Percentiles rank a stretch among this genome's conserved stretches.
phyloP scores from a whole-genome alignment of 352 stramenopile species.

The Phytophthora capsici region DNA sequence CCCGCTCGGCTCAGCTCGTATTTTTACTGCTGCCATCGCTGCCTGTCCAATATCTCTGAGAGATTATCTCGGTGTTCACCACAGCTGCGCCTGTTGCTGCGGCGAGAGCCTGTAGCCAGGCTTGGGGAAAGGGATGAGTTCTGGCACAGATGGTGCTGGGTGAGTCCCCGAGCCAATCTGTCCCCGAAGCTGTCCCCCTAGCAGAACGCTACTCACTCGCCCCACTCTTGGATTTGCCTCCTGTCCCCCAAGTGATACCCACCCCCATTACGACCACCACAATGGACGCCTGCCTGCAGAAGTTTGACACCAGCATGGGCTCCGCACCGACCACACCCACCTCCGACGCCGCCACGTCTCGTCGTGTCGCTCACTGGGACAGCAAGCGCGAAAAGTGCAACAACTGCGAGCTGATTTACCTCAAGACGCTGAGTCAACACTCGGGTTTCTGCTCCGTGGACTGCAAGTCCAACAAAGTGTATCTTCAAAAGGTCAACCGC shows the following conservation, averaged over 20 bases:
- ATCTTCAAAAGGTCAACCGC: constrained; percentile 82
- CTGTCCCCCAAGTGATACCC: constrained; percentile 27
- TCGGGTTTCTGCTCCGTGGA: constrained; percentile 85
- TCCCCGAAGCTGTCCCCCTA: constrained; percentile 17
- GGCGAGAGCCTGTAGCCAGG: constrained; percentile 39
- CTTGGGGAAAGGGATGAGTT: constrained; percentile 15
- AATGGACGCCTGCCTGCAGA: constrained; percentile 59
- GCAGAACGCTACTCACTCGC: constrained; percentile 1
- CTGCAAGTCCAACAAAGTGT: constrained; percentile 88
- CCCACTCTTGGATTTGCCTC: constrained; percentile 42
- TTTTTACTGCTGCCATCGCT: constrained; percentile 15
- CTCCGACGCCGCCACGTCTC: constrained; percentile 12
- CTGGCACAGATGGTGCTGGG: constrained; percentile 26
- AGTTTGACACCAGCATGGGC: constrained; percentile 38
- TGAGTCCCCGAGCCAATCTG: constrained; percentile 12
- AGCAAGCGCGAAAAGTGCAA: constrained; percentile 86
- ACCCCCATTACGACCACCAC: constrained; percentile 24
- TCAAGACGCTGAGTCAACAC: constrained; percentile 82
- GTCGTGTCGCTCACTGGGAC: constrained; percentile 78
- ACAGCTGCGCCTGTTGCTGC: constrained; percentile 24
- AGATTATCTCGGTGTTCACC: constrained; percentile 24
- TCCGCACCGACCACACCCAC: constrained; percentile 11
- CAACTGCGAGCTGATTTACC: constrained; percentile 87
- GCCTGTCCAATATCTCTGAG: constrained; percentile 18
- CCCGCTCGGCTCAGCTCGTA: constrained; percentile 17